These are phyloP conservation scores for Vanderwaltozyma polyspora DNA, from an alignment of 805 yeast species.

Conservation along the genomic window DNA sequence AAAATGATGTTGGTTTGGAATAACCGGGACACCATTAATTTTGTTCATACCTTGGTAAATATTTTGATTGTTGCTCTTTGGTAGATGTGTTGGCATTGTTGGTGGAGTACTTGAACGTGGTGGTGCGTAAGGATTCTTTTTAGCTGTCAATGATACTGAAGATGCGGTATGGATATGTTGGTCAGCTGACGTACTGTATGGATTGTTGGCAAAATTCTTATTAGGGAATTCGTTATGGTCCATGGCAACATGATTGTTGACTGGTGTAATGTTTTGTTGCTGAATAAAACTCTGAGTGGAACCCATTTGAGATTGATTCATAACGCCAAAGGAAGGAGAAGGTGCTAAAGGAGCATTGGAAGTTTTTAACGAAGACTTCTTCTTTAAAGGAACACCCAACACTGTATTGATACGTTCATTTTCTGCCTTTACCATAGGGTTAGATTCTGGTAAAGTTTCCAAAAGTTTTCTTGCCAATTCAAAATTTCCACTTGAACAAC, in stretches of 20 bases:
- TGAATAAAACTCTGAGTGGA: no score
- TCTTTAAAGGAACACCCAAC: conserved; percentile 27
- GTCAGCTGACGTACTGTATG: neutral
- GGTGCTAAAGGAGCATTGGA: no score
- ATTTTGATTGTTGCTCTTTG: neutral
- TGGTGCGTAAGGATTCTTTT: neutral
- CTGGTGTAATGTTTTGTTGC: no score
- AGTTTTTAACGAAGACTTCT: conserved; percentile 1
- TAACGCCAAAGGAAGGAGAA: no score
- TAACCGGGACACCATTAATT: no score
- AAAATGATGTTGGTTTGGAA: conserved; percentile 20
- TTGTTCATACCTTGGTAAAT: neutral
- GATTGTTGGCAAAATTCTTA: neutral
- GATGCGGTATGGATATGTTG: neutral
- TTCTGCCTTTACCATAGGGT: conserved; percentile 59
- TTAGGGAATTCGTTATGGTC: neutral
- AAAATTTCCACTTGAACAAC: conserved; percentile 72
- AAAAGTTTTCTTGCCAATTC: conserved; percentile 67
- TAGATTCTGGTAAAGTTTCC: conserved; percentile 57
- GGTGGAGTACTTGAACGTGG: neutral
- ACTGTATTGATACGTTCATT: conserved; percentile 71
- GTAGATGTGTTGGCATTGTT: neutral
- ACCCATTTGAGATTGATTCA: no score
- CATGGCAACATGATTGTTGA: neutral
- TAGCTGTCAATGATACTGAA: neutral